phyloP scores from a whole-genome alignment of 116 monocot species.

The Trichopus zeylanicus region DNA sequence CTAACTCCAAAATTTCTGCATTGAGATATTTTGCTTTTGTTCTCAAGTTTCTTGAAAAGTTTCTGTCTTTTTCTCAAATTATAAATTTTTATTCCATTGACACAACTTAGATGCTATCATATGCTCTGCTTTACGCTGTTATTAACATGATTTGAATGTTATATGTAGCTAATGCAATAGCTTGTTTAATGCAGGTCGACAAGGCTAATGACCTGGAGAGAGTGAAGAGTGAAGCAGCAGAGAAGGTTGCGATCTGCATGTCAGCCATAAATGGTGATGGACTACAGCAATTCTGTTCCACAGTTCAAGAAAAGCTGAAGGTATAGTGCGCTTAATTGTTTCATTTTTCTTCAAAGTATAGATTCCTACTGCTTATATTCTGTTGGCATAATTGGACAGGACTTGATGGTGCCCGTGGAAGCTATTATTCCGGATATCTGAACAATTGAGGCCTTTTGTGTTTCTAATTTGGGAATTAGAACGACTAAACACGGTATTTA shows the following conservation, averaged over 20 bases:
- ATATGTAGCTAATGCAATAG: background rate
- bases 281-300: constrained; percentile 67
- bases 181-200: constrained; percentile 54
- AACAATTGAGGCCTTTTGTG: no score
- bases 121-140: background rate
- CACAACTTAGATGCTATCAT: background rate
- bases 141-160: background rate
- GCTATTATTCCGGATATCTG: constrained; percentile 86
- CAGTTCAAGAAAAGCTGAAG: constrained; percentile 78
- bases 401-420: constrained; percentile 74
- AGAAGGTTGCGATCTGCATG: constrained; percentile 64
- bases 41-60: no score
- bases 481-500: no score
- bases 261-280: constrained; percentile 82
- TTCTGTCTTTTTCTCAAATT: no score
- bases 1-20: no score
- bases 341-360: background rate
- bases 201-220: constrained; percentile 45
- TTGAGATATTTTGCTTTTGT: no score
- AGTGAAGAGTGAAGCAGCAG: constrained; percentile 53
- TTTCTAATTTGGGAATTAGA: no score
- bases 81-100: background rate
- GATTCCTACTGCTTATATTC: background rate
- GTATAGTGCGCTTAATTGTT: constrained; percentile 12
- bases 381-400: constrained; percentile 35